Evolutionary conservation across 345 rosid species (phyloP), one percentile per base, ranked within the genome.

Genomic region (Syzygium aromaticum): DNA sequence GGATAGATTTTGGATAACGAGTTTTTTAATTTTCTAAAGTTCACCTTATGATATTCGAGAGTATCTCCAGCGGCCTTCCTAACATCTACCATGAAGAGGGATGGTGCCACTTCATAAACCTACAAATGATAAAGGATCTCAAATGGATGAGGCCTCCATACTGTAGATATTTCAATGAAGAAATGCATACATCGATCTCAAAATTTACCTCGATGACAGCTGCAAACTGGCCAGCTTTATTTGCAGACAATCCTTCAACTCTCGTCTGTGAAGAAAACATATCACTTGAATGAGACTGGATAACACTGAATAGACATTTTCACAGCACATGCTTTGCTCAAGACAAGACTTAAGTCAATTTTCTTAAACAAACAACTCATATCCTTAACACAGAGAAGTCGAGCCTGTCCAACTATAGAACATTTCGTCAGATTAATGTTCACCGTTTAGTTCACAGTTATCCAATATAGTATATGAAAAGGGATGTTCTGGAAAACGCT

Each of bases 61-160:
- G 96, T 93, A 87, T 97, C 98, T 73, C 98, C 98, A 51, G 96
- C 92, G 63, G 99, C 97, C 90, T 97, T 97, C 87, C 98, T 90
- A 51, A 91, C 95, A 87, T 97, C 98, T 86, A 92, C 93, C 99
- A 96, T 95, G 95, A 95, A 97, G 87, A 97, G 96, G 13, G 95
- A 93, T 25, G 96, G 96, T 27, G 98, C 98, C 88, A 97, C 98
- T 93, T 97, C 97, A 87, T 86, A 97, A 84, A 95, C 93, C 99
- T 97, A 87, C 3, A 82, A 13, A 63, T 33, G 53, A 85, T 85
- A 67, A 38, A 12, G 30, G 40, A 25, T 88, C 80, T 57, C 84
- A 86, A 77, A 83, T 22, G 15, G 33, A 54, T 59, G 77, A 27
- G 28, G 27, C 86, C 89, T 54, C 56, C 86, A 85, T 84, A 52